Percentiles rank a stretch among this genome's conserved stretches.
phyloP scores from a whole-genome alignment of 306 rosid genomes.

The Vigna reflexopilosa region DNA sequence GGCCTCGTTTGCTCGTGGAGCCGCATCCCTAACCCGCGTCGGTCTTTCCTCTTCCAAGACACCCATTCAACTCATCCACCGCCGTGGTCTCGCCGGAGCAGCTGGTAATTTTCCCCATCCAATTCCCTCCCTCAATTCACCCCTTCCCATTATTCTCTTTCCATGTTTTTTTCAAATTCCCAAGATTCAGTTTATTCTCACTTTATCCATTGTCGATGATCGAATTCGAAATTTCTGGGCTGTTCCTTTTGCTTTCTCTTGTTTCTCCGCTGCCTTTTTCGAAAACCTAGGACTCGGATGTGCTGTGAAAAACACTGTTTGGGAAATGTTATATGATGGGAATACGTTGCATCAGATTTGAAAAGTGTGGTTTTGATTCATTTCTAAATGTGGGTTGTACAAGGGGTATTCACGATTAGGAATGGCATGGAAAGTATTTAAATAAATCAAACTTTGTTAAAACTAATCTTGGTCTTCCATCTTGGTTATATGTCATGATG shows the following conservation, averaged over 20 bases:
- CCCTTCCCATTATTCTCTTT: background rate
- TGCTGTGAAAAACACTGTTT: background rate
- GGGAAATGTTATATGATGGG: background rate
- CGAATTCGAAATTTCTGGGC: background rate
- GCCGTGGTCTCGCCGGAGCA: constrained; percentile 76
- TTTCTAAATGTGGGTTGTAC: background rate
- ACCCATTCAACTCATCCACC: constrained; percentile 62
- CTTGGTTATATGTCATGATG: constrained; percentile 7
- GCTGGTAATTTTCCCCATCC: constrained; percentile 53
- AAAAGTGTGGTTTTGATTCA: constrained; percentile 2
- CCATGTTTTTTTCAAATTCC: background rate
- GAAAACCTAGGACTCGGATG: constrained; percentile 16
- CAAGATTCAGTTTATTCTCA: background rate
- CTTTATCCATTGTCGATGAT: constrained; percentile 13
- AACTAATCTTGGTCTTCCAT: constrained; percentile 22
- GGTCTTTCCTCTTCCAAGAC: constrained; percentile 59
- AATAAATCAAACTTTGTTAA: background rate
- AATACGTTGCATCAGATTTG: background rate
- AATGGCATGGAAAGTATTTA: background rate
- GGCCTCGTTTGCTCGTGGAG: constrained; percentile 83
- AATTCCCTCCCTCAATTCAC: background rate
- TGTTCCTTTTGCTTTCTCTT: background rate
- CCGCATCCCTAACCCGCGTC: constrained; percentile 62
- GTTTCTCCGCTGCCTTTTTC: background rate
- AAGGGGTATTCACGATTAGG: background rate